phyloP scores from a whole-genome alignment of 1,284 basidiomycete species.

The Papiliotrema nemorosa region DNA sequence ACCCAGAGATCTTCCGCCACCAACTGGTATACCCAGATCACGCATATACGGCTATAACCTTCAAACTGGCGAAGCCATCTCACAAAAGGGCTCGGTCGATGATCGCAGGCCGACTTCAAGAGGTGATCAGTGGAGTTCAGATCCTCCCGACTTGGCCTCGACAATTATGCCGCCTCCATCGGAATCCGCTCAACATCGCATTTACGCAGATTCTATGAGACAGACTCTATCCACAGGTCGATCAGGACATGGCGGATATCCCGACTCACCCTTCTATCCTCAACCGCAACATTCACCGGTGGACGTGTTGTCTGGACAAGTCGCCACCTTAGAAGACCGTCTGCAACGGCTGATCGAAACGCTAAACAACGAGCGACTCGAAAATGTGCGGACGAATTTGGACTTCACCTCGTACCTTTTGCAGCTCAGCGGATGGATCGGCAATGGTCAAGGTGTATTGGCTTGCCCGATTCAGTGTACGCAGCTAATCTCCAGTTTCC shows the following conservation, averaged over 20 bases:
- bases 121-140: not conserved
- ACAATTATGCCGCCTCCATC: not conserved
- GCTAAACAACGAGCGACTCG: slow-evolving; percentile 32
- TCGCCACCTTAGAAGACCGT: slow-evolving; percentile 31
- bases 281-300: slow-evolving; percentile 15
- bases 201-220: not conserved
- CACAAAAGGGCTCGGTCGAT: not conserved
- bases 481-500: slow-evolving; percentile 7
- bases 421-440: slow-evolving; percentile 32
- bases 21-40: no score
- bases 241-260: slow-evolving; percentile 8
- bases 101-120: not conserved
- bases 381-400: slow-evolving; percentile 25
- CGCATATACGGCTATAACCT: not conserved
- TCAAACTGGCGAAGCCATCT: not conserved
- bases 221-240: slow-evolving; percentile 10
- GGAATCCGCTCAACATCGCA: not conserved
- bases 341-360: slow-evolving; percentile 23
- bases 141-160: no score
- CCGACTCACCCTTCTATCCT: slow-evolving; percentile 26
- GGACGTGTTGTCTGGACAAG: slow-evolving; percentile 18
- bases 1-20: not conserved
- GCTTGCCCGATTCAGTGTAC: not conserved
- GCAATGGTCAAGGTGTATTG: slow-evolving; percentile 19
- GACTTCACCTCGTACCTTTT: slow-evolving; percentile 32